Conservation (phyloP, 2,329 filamentous ascomycete genomes). For the Colletotrichum eleusines region DNA sequence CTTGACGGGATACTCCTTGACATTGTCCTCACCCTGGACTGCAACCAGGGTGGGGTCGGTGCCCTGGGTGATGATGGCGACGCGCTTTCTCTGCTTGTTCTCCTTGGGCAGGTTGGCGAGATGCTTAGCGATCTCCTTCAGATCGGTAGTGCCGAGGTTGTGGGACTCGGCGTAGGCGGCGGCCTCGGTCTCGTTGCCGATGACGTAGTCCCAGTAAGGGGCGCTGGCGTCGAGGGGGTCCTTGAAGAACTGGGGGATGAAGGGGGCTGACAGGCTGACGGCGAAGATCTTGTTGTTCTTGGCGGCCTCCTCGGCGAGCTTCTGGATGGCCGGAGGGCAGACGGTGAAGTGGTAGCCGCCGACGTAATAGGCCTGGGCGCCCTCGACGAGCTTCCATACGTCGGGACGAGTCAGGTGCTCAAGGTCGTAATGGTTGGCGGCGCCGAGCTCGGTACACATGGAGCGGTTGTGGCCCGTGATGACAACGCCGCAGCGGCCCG, state of each 20-base stretch:
- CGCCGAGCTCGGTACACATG: slow-evolving; percentile 94
- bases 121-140: slow-evolving; percentile 86
- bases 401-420: slow-evolving; percentile 92
- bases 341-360: slow-evolving; percentile 99
- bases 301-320: slow-evolving; percentile 90
- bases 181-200: slow-evolving; percentile 98
- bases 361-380: slow-evolving; percentile 90
- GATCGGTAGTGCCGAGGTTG: slow-evolving; percentile 78
- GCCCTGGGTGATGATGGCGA: slow-evolving; percentile 94
- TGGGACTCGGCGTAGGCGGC: slow-evolving; percentile 88
- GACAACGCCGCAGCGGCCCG: slow-evolving; percentile 94
- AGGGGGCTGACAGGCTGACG: slow-evolving; percentile 93
- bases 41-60: slow-evolving; percentile 91
- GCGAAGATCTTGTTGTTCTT: slow-evolving; percentile 91
- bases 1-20: slow-evolving; percentile 85
- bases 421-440: slow-evolving; percentile 96
- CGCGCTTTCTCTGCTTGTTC: slow-evolving; percentile 85
- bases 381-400: slow-evolving; percentile 92
- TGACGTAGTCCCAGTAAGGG: slow-evolving; percentile 94
- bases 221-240: slow-evolving; percentile 87
- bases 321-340: slow-evolving; percentile 89
- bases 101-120: slow-evolving; percentile 92
- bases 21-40: slow-evolving; percentile 74
- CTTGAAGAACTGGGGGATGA: slow-evolving; percentile 98
- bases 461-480: slow-evolving; percentile 97